These are phyloP conservation scores for Aspergillus sp. DNA, from an alignment of 2,329 filamentous ascomycete genomes.

Conservation along the genomic window DNA sequence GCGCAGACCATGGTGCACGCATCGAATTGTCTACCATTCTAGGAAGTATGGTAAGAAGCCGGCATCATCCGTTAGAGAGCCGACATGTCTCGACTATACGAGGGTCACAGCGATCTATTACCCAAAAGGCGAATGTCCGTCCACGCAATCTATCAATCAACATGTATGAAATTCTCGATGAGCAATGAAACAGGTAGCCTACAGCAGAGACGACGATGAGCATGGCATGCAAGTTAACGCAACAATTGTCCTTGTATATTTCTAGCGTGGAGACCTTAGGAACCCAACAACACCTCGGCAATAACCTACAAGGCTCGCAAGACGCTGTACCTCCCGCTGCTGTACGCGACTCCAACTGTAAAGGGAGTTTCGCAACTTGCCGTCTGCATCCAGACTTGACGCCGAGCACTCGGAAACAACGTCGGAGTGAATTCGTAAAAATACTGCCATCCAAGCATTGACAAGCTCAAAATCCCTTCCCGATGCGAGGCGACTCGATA, in stretches of 20 bases:
- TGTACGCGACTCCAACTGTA: slow-evolving; percentile 73
- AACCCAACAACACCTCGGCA: slow-evolving; percentile 85
- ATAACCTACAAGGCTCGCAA: slow-evolving; percentile 81
- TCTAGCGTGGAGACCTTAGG: slow-evolving; percentile 63
- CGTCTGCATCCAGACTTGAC: slow-evolving; percentile 50
- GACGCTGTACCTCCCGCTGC: slow-evolving; percentile 69
- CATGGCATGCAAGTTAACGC: background rate
- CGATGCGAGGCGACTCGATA: slow-evolving; percentile 71
- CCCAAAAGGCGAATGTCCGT: background rate
- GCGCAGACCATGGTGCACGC: slow-evolving; percentile 4
- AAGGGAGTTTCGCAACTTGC: slow-evolving; percentile 63
- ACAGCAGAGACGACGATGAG: background rate
- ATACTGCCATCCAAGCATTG: slow-evolving; percentile 97
- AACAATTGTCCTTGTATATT: background rate
- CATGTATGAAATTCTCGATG: slow-evolving; percentile 19
- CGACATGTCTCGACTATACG: too few relatives aligned
- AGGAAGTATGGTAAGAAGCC: background rate
- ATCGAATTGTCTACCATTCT: background rate
- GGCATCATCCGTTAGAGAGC: background rate
- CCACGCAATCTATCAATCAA: slow-evolving; percentile 8
- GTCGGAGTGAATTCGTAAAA: slow-evolving; percentile 77
- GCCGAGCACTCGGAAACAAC: slow-evolving; percentile 53
- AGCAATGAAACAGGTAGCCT: slow-evolving; percentile 10
- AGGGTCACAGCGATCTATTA: background rate
- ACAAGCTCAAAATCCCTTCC: slow-evolving; percentile 89